Evolutionary conservation across 2,329 filamentous ascomycete species (phyloP), one percentile per base, ranked within the genome.

Genomic region (Cladosporium colombiae): DNA sequence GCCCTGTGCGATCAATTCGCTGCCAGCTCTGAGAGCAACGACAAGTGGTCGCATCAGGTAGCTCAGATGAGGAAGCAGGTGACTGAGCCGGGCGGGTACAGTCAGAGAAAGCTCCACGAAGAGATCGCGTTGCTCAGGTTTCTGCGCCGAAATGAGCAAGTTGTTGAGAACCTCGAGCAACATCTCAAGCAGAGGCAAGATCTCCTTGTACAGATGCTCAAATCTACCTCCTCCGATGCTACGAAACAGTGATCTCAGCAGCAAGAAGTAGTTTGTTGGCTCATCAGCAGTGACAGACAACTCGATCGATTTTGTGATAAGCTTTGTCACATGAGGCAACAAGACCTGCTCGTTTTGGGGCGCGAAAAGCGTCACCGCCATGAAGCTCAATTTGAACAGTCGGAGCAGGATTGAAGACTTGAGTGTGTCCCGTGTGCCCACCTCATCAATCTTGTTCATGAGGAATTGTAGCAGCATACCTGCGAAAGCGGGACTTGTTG

Each of bases 171-270:
- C 96, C 75, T 99, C 95, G 23, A 99, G 83, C 3, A 99, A 85
- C 93, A 99, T 99, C 79, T 99, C 95, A 6, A 99, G 84, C 3
- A 99, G 84, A 13, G 95, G 95, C 14, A 99, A 81, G 55, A 99
- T 97, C 77, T 98, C 94, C 81, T 99, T 99, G 78, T 99, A 99
- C 0, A 99, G 84, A 71, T 97, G 91, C 81, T 99, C 95, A 71
- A 99, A 99, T 68, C 97, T 91, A 8, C 95, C 96, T 59, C 95
- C 96, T 25, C 95, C 95, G 62, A 99, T 99, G 75, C 94, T 98
- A 65, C 95, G 84, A 78, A 99, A 99, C 1, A 99, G 82, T 0
- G 93, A 97, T 37, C 95, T 86, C 46, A 99, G 83, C 1, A 99
- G 85, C 13, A 97, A 84, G 79, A 99, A 99, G 79, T 99, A 99